Evolutionary conservation across 2,329 filamentous ascomycete genomes (phyloP), one percentile per base, ranked within the genome.

Genomic region (Stemphylium lycopersici): DNA sequence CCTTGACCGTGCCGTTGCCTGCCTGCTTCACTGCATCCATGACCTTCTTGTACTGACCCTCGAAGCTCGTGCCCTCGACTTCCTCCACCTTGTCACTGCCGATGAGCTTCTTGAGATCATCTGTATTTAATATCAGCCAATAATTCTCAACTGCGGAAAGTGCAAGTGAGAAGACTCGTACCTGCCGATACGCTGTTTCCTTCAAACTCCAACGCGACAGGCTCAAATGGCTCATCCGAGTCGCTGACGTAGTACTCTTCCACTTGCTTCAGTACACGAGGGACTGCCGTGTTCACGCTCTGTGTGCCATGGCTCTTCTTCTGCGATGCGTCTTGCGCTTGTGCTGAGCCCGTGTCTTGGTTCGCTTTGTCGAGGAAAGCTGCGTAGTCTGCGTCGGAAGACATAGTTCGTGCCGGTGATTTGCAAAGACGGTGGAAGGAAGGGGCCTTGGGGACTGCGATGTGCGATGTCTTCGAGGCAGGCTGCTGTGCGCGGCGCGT

Each of bases 351-450:
- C 5, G 76, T 77, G 71, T 92, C 88, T 68, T 87, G 80, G 78
- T 96, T 96, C 48, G 91, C 91, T 79, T 95, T 95, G 72, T 95
- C 84, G 52, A 97, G 81, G 72, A 97, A 96, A 55, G 88, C 81
- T 76, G 87, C 84, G 80, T 96, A 97, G 58, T 90, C 89, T 57
- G 90, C 86, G 81, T 96, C 91, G 48, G 87, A 88, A 6, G 87
- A 84, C 88, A 90, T 91, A 13, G 52, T 80, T 52, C 47, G 48
- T 31, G 32, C 18, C 13, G 29, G 6, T 13, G 12, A 11, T 22
- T 18, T 39, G n/a, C 16, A 15, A 38, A 36, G 31, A 32, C 18
- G 4, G 7, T n/a, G 15, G 11, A 31, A 20, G 20, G 10, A 32
- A 34, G 18, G n/a, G 40, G 29, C 22, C 10, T 3, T 16, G 1